Evolutionary conservation across 2,329 filamentous ascomycete genomes (phyloP).

Genomic region (Escovopsis weberi): DNA sequence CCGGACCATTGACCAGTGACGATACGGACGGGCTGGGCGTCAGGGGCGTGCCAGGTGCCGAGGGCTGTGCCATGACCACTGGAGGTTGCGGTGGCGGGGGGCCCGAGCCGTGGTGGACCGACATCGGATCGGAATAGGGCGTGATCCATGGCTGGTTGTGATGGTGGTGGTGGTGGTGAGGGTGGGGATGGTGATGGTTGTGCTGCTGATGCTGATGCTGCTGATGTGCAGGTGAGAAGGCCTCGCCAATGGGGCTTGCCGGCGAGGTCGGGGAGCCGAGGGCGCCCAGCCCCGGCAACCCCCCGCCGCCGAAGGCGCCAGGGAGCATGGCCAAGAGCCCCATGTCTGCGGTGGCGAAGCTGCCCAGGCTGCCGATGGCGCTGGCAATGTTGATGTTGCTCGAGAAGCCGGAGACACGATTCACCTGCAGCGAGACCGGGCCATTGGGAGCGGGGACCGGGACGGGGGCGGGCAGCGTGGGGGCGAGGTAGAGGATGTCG

Average conservation of each 20-base stretch:
- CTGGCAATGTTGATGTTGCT: constrained; percentile 30
- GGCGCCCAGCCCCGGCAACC: constrained; percentile 15
- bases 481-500: constrained; percentile 71
- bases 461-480: constrained; percentile 5
- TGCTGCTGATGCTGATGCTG: constrained; percentile 16
- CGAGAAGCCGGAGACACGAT: constrained; percentile 33
- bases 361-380: constrained; percentile 23
- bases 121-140: constrained; percentile 15
- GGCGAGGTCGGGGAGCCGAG: constrained; percentile 18
- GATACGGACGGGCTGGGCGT: constrained; percentile 5
- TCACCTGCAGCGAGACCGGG: constrained; percentile 33
- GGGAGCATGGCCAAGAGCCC: constrained; percentile 33
- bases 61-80: constrained; percentile 17
- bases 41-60: constrained; percentile 12
- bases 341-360: constrained; percentile 29
- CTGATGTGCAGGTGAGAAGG: constrained; percentile 14
- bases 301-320: constrained; percentile 21
- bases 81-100: constrained; percentile 14
- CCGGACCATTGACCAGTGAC: too few relatives aligned
- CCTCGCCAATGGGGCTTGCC: constrained; percentile 12
- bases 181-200: too few relatives aligned
- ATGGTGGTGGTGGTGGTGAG: too few relatives aligned
- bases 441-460: constrained; percentile 12
- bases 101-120: constrained; percentile 10
- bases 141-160: constrained; percentile 23